Conservation (phyloP, 371 early-diverging fungal genomes). For the Coemansia sp. region DNA sequence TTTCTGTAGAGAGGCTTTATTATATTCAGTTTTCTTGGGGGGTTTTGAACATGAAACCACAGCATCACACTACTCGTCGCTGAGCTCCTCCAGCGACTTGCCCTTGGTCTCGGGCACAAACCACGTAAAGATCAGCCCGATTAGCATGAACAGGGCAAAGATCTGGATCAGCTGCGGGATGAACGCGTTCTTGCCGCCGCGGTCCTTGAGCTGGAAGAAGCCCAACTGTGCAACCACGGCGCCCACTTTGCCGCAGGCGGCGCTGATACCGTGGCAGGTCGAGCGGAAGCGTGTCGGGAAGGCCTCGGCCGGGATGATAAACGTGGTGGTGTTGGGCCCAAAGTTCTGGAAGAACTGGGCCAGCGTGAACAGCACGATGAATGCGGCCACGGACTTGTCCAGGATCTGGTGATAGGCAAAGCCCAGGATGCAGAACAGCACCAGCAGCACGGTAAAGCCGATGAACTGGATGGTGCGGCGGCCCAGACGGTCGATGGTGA, state of each 20-base stretch:
- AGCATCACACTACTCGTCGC: conserved; percentile 33
- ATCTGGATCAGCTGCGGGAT: conserved; percentile 69
- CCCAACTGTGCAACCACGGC: conserved; percentile 78
- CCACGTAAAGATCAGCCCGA: conserved; percentile 65
- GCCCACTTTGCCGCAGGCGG: conserved; percentile 83
- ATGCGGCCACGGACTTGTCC: conserved; percentile 57
- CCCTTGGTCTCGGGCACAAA: conserved; percentile 75
- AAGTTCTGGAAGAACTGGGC: conserved; percentile 91
- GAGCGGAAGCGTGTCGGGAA: conserved; percentile 87
- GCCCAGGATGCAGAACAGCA: conserved; percentile 75
- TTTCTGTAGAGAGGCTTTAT: no score
- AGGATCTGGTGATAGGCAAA: conserved; percentile 62
- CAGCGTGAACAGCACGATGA: conserved; percentile 71
- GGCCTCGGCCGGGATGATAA: conserved; percentile 82
- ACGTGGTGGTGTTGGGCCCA: conserved; percentile 89
- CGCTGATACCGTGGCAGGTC: conserved; percentile 87
- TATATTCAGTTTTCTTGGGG: no score
- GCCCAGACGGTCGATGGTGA: conserved; percentile 74
- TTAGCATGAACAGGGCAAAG: conserved; percentile 75
- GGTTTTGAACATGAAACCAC: no score
- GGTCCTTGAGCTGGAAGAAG: conserved; percentile 70
- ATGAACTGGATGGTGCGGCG: conserved; percentile 78
- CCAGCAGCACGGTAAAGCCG: conserved; percentile 71
- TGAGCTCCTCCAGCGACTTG: conserved; percentile 64
- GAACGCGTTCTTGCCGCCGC: conserved; percentile 64